Conservation (phyloP, 2,329 filamentous ascomycete genomes). For the Cercospora nicotianae region DNA sequence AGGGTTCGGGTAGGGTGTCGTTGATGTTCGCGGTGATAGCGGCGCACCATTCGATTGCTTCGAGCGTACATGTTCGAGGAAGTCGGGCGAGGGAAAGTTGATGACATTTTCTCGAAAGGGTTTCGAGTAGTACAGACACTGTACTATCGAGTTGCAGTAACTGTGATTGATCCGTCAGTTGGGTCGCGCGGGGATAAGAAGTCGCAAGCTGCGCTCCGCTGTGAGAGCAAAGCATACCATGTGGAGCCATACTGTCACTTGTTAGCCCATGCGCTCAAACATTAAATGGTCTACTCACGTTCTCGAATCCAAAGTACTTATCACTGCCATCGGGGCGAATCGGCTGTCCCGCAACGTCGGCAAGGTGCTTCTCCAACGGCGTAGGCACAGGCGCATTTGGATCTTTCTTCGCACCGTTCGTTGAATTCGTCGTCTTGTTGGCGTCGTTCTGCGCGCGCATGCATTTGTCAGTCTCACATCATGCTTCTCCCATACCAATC, state of each 20-base stretch:
- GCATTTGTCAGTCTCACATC: constrained; percentile 22
- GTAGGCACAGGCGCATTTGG: constrained; percentile 57
- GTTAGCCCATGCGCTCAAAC: constrained; percentile 15
- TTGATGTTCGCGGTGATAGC: constrained; percentile 38
- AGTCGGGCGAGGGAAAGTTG: constrained; percentile 76
- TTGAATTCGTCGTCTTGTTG: constrained; percentile 47
- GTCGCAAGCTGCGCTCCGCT: neutral
- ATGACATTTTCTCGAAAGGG: constrained; percentile 92
- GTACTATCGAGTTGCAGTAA: constrained; percentile 97
- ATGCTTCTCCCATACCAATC: constrained; percentile 11
- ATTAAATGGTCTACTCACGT: constrained; percentile 64
- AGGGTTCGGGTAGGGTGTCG: constrained; percentile 40
- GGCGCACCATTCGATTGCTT: constrained; percentile 31
- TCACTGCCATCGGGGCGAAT: constrained; percentile 86
- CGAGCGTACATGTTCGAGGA: constrained; percentile 66
- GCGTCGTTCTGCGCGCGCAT: constrained; percentile 46
- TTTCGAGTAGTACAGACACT: constrained; percentile 93
- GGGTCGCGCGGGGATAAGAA: neutral
- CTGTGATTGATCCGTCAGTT: constrained; percentile 50
- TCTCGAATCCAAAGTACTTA: constrained; percentile 98
- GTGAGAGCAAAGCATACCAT: constrained; percentile 63
- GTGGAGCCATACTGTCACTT: constrained; percentile 84
- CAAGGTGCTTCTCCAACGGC: constrained; percentile 72
- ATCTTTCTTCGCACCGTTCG: constrained; percentile 58
- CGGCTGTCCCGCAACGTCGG: constrained; percentile 72